phyloP scores from a whole-genome alignment of 805 yeast genomes.

The Metschnikowia noctiluminum region DNA sequence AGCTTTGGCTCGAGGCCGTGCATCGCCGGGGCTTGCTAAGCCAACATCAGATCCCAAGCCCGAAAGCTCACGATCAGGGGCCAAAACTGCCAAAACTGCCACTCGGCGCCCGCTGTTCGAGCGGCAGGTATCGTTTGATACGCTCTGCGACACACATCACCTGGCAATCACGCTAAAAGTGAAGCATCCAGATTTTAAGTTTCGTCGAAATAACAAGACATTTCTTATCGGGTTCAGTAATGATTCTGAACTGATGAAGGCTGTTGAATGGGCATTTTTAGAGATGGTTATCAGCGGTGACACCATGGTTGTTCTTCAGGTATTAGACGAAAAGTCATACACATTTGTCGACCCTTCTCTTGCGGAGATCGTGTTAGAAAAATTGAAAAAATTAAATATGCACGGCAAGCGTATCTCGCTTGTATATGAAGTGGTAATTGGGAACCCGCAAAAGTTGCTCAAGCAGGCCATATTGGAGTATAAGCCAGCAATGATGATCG shows the following conservation, averaged over 20 bases:
- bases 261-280: conserved; percentile 44
- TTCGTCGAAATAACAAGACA: conserved; percentile 44
- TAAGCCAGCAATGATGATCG: conserved; percentile 44
- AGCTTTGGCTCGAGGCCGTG: conserved; percentile 3
- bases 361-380: conserved; percentile 28
- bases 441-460: conserved; percentile 38
- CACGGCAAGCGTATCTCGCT: conserved; percentile 36
- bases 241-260: conserved; percentile 36
- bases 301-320: conserved; percentile 40
- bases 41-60: not conserved
- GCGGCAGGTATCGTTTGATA: conserved; percentile 42
- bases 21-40: conserved; percentile 17
- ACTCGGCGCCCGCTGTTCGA: conserved; percentile 24
- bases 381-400: conserved; percentile 33
- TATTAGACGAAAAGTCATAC: conserved; percentile 34
- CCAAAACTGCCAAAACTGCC: not conserved
- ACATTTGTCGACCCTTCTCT: conserved; percentile 25
- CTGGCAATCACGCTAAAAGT: conserved; percentile 38
- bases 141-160: conserved; percentile 29
- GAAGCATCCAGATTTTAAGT: conserved; percentile 41
- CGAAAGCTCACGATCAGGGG: not conserved
- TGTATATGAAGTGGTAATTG: conserved; percentile 40
- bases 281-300: conserved; percentile 44
- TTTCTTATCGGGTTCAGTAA: conserved; percentile 38
- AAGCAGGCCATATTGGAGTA: conserved; percentile 40